Evolutionary conservation across 179 eudicot species (phyloP).

Genomic region (Pouteria campechiana): DNA sequence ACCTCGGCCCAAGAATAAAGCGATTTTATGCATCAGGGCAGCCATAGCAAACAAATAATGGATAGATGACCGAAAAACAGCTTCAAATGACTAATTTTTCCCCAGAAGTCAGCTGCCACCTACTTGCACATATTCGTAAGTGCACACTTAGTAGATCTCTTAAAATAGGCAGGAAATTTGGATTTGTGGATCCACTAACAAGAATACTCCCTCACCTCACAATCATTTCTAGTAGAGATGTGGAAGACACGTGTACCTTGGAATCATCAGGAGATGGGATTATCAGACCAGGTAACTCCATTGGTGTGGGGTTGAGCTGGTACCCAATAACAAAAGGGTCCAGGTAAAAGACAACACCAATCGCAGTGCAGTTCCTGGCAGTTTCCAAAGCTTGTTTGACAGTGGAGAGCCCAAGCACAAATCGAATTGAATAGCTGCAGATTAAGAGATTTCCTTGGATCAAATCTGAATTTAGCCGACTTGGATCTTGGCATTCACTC

Average conservation of each 20-base stretch:
- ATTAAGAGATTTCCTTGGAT: constrained; percentile 82
- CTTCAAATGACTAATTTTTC: too few relatives aligned
- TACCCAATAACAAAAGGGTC: constrained; percentile 96
- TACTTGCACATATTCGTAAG: too few relatives aligned
- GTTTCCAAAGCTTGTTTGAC: constrained; percentile 80
- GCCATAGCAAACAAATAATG: too few relatives aligned
- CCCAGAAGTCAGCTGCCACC: too few relatives aligned
- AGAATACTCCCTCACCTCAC: too few relatives aligned
- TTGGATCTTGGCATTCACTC: constrained; percentile 90
- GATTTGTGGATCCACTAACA: too few relatives aligned
- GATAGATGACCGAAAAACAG: too few relatives aligned
- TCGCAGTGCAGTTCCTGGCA: constrained; percentile 83
- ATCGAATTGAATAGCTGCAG: constrained; percentile 93
- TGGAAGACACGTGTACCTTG: constrained; percentile 34
- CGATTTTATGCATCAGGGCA: too few relatives aligned
- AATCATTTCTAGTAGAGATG: background rate
- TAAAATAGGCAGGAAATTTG: too few relatives aligned
- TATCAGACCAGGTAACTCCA: constrained; percentile 83
- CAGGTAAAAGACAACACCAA: constrained; percentile 85
- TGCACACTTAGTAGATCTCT: too few relatives aligned
- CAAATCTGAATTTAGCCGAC: constrained; percentile 44
- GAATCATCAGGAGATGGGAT: constrained; percentile 87
- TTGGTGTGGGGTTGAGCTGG: constrained; percentile 94
- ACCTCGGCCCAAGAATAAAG: too few relatives aligned
- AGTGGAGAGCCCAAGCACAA: constrained; percentile 88